A percentile compares a stretch with the other conserved stretches of the same genome.
Conservation (phyloP, 139 green algal species). For the Coelastrella sp. region DNA sequence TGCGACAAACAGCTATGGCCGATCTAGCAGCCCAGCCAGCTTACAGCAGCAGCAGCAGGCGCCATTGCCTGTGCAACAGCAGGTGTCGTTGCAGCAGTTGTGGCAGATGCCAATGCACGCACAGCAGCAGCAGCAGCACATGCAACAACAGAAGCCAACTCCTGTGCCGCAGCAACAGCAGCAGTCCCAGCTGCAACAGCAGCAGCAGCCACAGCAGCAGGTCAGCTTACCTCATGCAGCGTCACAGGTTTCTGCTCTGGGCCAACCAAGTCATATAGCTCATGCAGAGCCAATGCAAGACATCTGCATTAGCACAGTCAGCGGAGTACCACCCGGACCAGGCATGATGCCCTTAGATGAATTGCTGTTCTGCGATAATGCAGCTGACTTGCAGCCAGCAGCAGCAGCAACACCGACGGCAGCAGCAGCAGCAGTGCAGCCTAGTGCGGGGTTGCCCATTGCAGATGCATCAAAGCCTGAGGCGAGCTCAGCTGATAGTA, state of each 20-base stretch:
- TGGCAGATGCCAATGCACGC: neutral
- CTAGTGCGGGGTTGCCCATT: too few relatives aligned
- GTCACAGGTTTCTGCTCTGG: too few relatives aligned
- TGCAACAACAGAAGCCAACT: neutral
- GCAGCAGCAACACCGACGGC: neutral
- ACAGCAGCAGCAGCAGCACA: neutral
- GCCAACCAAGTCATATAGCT: too few relatives aligned
- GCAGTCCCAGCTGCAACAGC: neutral
- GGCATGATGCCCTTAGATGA: conserved; percentile 18
- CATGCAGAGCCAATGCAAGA: too few relatives aligned
- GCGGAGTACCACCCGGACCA: neutral
- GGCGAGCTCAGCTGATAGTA: too few relatives aligned
- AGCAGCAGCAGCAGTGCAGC: neutral
- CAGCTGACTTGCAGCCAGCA: neutral
- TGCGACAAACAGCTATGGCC: neutral
- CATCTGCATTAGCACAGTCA: too few relatives aligned
- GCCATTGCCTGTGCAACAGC: neutral
- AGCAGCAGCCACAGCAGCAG: neutral
- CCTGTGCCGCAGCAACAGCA: neutral
- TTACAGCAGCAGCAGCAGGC: neutral
- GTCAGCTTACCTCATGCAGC: neutral
- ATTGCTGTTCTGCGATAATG: conserved; percentile 1
- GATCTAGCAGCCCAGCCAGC: neutral
- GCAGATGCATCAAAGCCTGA: too few relatives aligned
- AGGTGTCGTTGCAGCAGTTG: conserved; percentile 3